Evolutionary conservation across 169 alveolate species (phyloP).

Genomic region (Cryptosporidium ryanae): DNA sequence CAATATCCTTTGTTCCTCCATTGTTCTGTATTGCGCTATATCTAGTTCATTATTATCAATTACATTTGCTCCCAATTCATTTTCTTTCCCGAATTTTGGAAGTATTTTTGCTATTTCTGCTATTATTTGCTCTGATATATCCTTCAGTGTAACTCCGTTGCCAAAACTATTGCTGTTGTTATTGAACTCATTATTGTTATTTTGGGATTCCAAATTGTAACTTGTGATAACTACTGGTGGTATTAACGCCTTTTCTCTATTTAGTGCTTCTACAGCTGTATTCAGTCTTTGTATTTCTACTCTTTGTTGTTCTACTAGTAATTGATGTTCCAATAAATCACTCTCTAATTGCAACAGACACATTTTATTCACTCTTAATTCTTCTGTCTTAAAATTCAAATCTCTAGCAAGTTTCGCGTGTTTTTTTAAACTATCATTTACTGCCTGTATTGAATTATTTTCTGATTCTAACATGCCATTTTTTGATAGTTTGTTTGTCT

Average conservation of each 20-base stretch:
- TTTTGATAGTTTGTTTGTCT: neutral
- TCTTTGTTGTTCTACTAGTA: slow-evolving; percentile 68
- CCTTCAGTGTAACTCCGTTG: slow-evolving; percentile 25
- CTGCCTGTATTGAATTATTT: slow-evolving; percentile 43
- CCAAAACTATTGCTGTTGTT: neutral
- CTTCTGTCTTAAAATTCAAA: slow-evolving; percentile 59
- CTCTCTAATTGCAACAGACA: slow-evolving; percentile 69
- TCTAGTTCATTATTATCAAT: slow-evolving; percentile 26
- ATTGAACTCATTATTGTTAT: neutral
- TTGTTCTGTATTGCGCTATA: slow-evolving; percentile 56
- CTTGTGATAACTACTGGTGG: slow-evolving; percentile 70
- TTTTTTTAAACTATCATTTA: slow-evolving; percentile 22
- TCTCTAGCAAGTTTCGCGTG: slow-evolving; percentile 64
- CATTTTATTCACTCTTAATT: slow-evolving; percentile 62
- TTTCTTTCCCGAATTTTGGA: slow-evolving; percentile 2
- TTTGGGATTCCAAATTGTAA: slow-evolving; percentile 6
- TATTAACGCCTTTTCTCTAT: slow-evolving; percentile 65
- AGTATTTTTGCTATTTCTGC: slow-evolving; percentile 50
- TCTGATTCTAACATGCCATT: slow-evolving; percentile 6
- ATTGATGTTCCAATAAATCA: slow-evolving; percentile 62
- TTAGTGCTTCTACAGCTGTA: slow-evolving; percentile 68
- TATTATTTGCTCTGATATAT: slow-evolving; percentile 60
- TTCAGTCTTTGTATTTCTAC: slow-evolving; percentile 66
- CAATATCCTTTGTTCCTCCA: slow-evolving; percentile 70
- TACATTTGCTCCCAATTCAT: neutral